phyloP scores from a whole-genome alignment of 805 yeast genomes.

The Kuraishia hungarica region DNA sequence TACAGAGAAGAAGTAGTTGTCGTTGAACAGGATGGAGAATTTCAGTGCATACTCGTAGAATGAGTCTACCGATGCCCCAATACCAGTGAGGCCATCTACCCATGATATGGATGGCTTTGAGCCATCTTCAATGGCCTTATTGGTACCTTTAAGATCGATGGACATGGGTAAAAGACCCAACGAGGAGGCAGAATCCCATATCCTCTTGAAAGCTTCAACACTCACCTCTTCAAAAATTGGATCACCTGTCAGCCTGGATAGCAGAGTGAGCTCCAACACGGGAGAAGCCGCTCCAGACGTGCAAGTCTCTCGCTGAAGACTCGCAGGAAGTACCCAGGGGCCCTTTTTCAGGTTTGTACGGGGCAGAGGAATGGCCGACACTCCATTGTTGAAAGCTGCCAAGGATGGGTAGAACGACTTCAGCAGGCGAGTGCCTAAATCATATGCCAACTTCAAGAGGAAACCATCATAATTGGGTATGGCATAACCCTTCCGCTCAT shows the following conservation, averaged over 20 bases:
- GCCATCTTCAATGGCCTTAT: constrained; percentile 32
- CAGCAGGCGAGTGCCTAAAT: constrained; percentile 62
- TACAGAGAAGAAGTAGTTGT: constrained; percentile 37
- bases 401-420: constrained; percentile 41
- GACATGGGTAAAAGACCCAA: constrained; percentile 73
- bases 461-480: constrained; percentile 56
- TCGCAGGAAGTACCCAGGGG: constrained; percentile 30
- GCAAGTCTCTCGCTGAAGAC: constrained; percentile 58
- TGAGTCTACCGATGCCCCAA: constrained; percentile 90
- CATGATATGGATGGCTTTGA: constrained; percentile 22
- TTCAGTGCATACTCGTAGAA: constrained; percentile 85
- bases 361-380: constrained; percentile 67
- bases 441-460: constrained; percentile 62
- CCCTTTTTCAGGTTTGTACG: constrained; percentile 63
- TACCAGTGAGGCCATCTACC: constrained; percentile 58
- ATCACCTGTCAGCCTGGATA: constrained; percentile 72
- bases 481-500: constrained; percentile 32
- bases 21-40: constrained; percentile 64
- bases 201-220: constrained; percentile 50
- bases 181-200: constrained; percentile 61
- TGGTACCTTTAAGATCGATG: constrained; percentile 30
- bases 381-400: constrained; percentile 26
- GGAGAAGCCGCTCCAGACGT: constrained; percentile 85
- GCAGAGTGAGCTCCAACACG: constrained; percentile 67
- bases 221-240: constrained; percentile 57